A percentile compares a stretch with the other conserved stretches of the same genome.
Evolutionary conservation across 2,329 filamentous ascomycete species (phyloP).

Genomic region (Colletotrichum sp.): DNA sequence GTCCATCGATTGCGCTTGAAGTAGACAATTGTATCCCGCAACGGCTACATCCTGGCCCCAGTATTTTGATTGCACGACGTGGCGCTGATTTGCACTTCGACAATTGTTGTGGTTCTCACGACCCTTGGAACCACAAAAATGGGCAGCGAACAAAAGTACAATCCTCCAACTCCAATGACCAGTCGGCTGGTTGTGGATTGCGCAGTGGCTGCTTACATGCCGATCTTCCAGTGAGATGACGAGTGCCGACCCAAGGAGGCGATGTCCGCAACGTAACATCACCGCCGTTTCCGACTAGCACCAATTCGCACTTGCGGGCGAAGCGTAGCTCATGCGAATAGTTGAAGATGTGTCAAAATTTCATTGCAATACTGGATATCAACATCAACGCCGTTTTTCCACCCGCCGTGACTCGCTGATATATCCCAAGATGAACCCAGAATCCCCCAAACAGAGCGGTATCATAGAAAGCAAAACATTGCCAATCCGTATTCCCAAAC

Average conservation of each 20-base stretch:
- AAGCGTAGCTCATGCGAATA: background rate
- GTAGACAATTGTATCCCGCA: too few relatives aligned
- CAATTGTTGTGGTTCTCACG: accelerated
- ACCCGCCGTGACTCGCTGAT: background rate
- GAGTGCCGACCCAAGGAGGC: background rate
- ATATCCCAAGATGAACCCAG: background rate
- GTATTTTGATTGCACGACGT: accelerated
- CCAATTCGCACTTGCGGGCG: too few relatives aligned
- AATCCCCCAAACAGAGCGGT: background rate
- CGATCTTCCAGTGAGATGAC: background rate
- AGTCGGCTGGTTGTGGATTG: background rate
- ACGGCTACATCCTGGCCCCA: accelerated
- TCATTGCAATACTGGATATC: background rate
- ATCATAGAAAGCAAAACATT: conserved; percentile 2
- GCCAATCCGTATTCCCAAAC: background rate
- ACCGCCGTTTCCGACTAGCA: background rate
- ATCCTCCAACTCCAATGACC: background rate
- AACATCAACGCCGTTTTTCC: background rate
- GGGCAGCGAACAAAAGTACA: accelerated
- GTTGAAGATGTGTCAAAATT: background rate
- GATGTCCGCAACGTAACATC: background rate
- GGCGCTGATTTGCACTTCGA: accelerated
- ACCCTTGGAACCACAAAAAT: background rate
- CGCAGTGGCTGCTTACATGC: background rate
- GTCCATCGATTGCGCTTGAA: too few relatives aligned